Evolutionary conservation across 805 yeast genomes (phyloP).

Genomic region (Nakazawaea sp.): DNA sequence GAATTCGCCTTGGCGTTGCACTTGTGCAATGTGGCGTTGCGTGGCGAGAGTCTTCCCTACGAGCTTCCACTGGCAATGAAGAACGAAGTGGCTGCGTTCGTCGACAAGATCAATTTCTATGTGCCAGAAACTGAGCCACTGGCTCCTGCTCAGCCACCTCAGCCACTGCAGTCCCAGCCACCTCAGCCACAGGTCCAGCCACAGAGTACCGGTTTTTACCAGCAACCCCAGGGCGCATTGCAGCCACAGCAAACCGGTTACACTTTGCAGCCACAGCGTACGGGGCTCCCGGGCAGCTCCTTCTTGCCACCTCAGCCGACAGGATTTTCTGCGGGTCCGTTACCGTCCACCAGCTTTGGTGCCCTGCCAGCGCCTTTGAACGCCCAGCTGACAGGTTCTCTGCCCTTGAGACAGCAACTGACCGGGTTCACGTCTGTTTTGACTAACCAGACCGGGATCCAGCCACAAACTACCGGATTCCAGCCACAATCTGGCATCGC

Average conservation of each 20-base stretch:
- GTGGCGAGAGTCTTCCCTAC: constrained; percentile 73
- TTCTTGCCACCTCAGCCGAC: constrained; percentile 26
- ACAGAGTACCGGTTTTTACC: constrained; percentile 69
- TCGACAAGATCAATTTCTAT: constrained; percentile 78
- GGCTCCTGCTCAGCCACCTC: constrained; percentile 4
- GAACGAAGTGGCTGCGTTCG: constrained; percentile 84
- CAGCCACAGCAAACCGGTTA: constrained; percentile 17
- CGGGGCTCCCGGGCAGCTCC: constrained; percentile 27
- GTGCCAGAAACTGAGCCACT: constrained; percentile 48
- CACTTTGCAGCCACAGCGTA: constrained; percentile 39
- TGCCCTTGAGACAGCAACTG: constrained; percentile 22
- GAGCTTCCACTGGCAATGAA: constrained; percentile 63
- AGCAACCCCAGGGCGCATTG: constrained; percentile 24
- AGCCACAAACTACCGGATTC: constrained; percentile 18
- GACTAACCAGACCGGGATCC: constrained; percentile 9
- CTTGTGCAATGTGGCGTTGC: constrained; percentile 69
- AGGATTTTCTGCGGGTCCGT: constrained; percentile 12
- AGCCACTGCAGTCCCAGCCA: constrained; percentile 12
- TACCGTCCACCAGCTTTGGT: constrained; percentile 1
- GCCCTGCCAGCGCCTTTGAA: background rate
- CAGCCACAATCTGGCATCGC: constrained; percentile 30
- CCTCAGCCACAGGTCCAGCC: constrained; percentile 31
- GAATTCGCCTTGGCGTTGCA: constrained; percentile 92
- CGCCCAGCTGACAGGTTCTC: background rate
- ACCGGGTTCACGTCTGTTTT: constrained; percentile 19